Conservation (phyloP, 2,329 filamentous ascomycete species). For the Talaromyces rugulosus region DNA sequence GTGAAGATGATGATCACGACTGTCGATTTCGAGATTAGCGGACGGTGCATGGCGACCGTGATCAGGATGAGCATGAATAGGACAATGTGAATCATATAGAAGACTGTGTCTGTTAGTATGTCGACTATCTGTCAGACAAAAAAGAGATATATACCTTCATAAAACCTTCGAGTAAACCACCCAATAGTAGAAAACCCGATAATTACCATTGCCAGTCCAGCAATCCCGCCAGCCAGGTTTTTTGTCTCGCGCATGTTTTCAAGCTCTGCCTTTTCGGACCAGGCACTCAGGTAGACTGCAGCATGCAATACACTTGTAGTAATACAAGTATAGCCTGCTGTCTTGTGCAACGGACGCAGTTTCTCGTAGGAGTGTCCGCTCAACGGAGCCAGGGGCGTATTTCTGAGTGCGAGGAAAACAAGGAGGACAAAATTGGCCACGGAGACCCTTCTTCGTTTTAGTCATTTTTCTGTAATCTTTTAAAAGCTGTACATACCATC, state of each 20-base stretch:
- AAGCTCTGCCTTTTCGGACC: neutral
- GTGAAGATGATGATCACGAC: slow-evolving; percentile 13
- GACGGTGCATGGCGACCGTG: slow-evolving; percentile 13
- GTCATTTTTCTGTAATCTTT: neutral
- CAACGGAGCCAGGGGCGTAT: slow-evolving; percentile 15
- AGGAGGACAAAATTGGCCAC: slow-evolving; percentile 14
- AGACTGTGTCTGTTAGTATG: slow-evolving; percentile 7
- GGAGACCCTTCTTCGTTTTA: slow-evolving; percentile 12
- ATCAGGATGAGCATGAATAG: slow-evolving; percentile 14
- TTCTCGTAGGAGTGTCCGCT: slow-evolving; percentile 17
- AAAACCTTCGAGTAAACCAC: neutral
- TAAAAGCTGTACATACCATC: neutral
- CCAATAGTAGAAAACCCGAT: neutral
- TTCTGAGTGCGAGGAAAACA: slow-evolving; percentile 16
- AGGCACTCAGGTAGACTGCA: slow-evolving; percentile 7
- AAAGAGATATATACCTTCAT: neutral
- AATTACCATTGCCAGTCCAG: slow-evolving; percentile 1
- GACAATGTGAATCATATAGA: slow-evolving; percentile 12
- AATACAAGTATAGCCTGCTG: slow-evolving; percentile 17
- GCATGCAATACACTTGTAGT: slow-evolving; percentile 7
- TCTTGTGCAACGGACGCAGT: slow-evolving; percentile 17
- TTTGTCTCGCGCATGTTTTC: neutral
- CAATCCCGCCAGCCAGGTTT: neutral
- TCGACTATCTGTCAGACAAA: neutral
- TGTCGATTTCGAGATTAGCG: slow-evolving; percentile 8